Evolutionary conservation across 805 yeast species (phyloP), one percentile per base, ranked within the genome.

Genomic region (Pachysolen tannophilus): DNA sequence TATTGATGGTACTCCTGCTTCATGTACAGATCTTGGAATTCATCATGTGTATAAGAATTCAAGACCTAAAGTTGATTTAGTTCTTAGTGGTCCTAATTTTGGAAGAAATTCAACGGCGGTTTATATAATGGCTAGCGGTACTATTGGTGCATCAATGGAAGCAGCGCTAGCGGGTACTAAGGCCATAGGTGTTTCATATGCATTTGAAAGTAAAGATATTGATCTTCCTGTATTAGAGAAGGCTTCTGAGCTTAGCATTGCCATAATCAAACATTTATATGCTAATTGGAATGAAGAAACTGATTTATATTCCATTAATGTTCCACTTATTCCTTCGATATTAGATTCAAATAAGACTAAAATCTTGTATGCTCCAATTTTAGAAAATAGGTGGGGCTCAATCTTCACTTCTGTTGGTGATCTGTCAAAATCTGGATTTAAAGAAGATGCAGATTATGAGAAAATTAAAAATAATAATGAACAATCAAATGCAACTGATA

Each of bases 131-230:
- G 77, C 96, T 4, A 80, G 94, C 46, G 98, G 98, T 10, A 92
- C 98, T 2, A 80, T 92, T 13, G 98, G 98, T 18, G 97, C 95
- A 3, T 92, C 97, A 1, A 73, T 88, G 86, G 98, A 92, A 60
- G 94, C 88, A 2, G 83, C 82, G 2, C 72, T 88, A 28, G 74
- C 69, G 37, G 80, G 78, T 0, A 73, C 76, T 20, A 78, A 67
- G 44, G 63, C 95, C 5, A 68, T 92, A 43, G 97, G 95, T 2
- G 49, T 92, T 23, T 82, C 94, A 25, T 90, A 76, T 66, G 92
- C 94, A n/a, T 92, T 81, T 51, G 74, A 69, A 35, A 55, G 63
- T 19, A 58, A 69, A 30, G 55, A 61, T 14, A 78, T 78, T n/a
- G 66, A 70, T 38, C 61, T 65, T 26, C 56, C 58, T 13, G 58